Percentiles rank a stretch among this genome's conserved stretches.
phyloP scores from a whole-genome alignment of 805 yeast species.

The Schwanniomyces pseudopolymorphus region DNA sequence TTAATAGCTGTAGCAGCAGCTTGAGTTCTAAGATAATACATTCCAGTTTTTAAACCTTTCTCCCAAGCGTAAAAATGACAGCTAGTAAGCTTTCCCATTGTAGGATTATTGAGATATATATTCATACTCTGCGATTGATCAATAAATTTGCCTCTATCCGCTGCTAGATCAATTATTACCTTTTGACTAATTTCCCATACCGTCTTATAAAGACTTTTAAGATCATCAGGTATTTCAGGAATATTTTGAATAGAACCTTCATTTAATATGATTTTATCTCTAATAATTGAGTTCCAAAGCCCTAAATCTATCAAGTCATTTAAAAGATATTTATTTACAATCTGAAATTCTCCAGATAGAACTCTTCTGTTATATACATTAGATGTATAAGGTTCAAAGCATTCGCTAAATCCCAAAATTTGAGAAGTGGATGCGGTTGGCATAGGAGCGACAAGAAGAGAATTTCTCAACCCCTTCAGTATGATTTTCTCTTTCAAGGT shows the following conservation, averaged over 20 bases:
- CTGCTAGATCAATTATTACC: constrained; percentile 81
- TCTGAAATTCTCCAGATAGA: constrained; percentile 89
- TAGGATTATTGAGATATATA: constrained; percentile 35
- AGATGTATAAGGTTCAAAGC: constrained; percentile 95
- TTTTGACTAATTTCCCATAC: constrained; percentile 96
- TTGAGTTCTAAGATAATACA: constrained; percentile 40
- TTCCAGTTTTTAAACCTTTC: constrained; percentile 39
- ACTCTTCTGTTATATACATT: constrained; percentile 90
- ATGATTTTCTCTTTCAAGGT: constrained; percentile 57
- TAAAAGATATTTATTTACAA: constrained; percentile 83
- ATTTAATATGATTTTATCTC: constrained; percentile 68
- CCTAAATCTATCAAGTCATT: constrained; percentile 81
- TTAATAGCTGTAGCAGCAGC: constrained; percentile 39
- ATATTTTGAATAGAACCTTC: constrained; percentile 87
- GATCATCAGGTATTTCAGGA: constrained; percentile 67
- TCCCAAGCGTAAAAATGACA: constrained; percentile 45
- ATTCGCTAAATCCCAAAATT: constrained; percentile 89
- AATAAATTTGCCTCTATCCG: constrained; percentile 69
- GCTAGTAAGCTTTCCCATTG: constrained; percentile 39
- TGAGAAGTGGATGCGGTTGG: constrained; percentile 98
- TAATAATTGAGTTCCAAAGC: constrained; percentile 79
- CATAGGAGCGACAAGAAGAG: constrained; percentile 90
- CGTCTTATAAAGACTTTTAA: constrained; percentile 82
- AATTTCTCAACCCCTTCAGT: constrained; percentile 76
- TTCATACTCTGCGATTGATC: constrained; percentile 53